These are phyloP conservation scores for Aurifilum marmelostoma DNA, from an alignment of 2,329 filamentous ascomycete species.

Conservation along the genomic window DNA sequence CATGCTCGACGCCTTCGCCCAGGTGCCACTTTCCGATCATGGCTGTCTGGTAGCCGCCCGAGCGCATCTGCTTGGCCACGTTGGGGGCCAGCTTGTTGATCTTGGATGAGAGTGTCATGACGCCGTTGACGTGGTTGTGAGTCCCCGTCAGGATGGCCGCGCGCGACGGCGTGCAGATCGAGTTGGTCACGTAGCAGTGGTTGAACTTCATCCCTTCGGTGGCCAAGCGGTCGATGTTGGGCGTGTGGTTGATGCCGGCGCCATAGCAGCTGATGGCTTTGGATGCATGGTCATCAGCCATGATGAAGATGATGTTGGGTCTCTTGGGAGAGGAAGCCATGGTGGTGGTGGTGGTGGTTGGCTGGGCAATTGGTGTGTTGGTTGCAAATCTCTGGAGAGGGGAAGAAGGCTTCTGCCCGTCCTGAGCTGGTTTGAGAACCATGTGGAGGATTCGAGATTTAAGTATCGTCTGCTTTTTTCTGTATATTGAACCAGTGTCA, in stretches of 20 bases:
- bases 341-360: background rate
- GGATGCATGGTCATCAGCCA: slow-evolving; percentile 58
- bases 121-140: slow-evolving; percentile 57
- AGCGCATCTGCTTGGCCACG: slow-evolving; percentile 53
- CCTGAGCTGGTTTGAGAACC: background rate
- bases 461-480: background rate
- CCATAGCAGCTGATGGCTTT: slow-evolving; percentile 54
- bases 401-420: background rate
- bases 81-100: slow-evolving; percentile 56
- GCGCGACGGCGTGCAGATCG: slow-evolving; percentile 55
- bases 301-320: slow-evolving; percentile 54
- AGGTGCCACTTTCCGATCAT: slow-evolving; percentile 61
- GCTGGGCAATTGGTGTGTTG: background rate
- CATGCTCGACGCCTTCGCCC: slow-evolving; percentile 49
- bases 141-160: slow-evolving; percentile 54
- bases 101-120: slow-evolving; percentile 51
- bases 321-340: background rate
- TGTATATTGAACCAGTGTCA: background rate
- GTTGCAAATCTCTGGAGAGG: background rate
- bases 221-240: slow-evolving; percentile 54
- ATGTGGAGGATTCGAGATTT: background rate
- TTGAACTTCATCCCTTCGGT: slow-evolving; percentile 54
- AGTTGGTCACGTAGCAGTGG: slow-evolving; percentile 59
- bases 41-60: slow-evolving; percentile 52
- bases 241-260: slow-evolving; percentile 54